A percentile compares a stretch with the other conserved stretches of the same genome.
Conservation (phyloP, 192 early-diverging fungal genomes). For the Allomyces javanicus region DNA sequence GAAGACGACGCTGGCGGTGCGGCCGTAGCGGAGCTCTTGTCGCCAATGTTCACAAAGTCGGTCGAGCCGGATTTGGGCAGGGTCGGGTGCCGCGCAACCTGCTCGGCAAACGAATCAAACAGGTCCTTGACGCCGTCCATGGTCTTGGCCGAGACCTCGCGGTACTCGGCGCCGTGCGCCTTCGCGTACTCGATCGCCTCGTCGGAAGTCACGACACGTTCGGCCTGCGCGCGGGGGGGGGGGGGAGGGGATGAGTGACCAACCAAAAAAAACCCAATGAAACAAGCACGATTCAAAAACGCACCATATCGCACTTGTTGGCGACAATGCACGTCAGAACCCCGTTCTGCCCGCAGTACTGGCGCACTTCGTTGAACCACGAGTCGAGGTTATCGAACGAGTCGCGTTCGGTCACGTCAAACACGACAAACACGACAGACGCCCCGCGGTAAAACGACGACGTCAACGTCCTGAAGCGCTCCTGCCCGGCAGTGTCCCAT, state of each 20-base stretch:
- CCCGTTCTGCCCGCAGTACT: constrained; percentile 65
- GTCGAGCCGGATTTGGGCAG: neutral
- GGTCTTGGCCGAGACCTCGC: constrained; percentile 7
- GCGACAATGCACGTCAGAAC: constrained; percentile 96
- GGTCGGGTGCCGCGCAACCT: constrained; percentile 9
- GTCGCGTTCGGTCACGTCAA: constrained; percentile 85
- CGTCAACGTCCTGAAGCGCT: constrained; percentile 91
- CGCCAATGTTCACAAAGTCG: constrained; percentile 7
- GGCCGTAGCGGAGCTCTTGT: neutral
- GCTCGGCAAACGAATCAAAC: constrained; percentile 2
- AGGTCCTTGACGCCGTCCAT: constrained; percentile 10
- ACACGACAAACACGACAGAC: constrained; percentile 94
- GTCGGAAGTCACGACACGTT: neutral
- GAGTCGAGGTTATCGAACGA: constrained; percentile 78
- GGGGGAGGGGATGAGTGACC: neutral
- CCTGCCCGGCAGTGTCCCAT: constrained; percentile 97
- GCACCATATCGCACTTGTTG: constrained; percentile 91
- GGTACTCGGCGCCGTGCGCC: neutral
- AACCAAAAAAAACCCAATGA: neutral
- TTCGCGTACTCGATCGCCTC: neutral
- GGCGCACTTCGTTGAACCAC: constrained; percentile 93
- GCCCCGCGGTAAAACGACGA: constrained; percentile 95
- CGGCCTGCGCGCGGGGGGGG: neutral
- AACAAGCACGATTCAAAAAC: neutral
- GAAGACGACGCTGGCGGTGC: too few relatives aligned